phyloP scores from a whole-genome alignment of 495 filamentous ascomycete species.

The Polyplosphaeria fusca region DNA sequence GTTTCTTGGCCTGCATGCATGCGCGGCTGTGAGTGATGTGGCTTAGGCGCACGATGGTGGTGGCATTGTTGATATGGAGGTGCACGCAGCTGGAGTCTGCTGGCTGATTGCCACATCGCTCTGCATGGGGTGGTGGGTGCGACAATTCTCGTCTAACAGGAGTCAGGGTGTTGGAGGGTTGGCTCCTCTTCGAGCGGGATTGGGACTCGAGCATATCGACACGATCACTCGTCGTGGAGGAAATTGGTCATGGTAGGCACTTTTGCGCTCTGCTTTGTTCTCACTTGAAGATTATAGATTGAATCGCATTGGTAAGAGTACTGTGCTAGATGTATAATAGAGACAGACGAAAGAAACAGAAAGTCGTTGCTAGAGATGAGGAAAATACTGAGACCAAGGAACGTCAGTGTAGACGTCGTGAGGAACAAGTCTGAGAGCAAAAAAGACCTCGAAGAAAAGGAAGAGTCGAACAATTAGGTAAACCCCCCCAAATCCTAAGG shows the following conservation, averaged over 20 bases:
- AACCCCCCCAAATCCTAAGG: background rate
- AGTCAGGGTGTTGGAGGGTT: background rate
- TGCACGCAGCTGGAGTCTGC: background rate
- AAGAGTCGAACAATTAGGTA: constrained; percentile 2
- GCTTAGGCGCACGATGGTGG: too few species aligned
- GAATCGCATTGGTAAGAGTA: background rate
- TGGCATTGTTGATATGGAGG: too few species aligned
- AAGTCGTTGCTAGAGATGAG: background rate
- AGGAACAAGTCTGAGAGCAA: constrained; percentile 2
- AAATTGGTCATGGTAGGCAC: background rate
- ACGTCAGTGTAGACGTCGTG: background rate
- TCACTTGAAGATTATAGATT: background rate
- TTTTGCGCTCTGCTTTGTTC: background rate
- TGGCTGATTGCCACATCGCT: background rate
- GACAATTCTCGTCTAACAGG: background rate
- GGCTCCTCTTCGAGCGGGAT: background rate
- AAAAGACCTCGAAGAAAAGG: constrained; percentile 8
- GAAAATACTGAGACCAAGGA: constrained; percentile 3
- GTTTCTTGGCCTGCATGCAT: too few species aligned
- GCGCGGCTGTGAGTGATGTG: too few species aligned
- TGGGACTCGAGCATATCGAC: too few species aligned
- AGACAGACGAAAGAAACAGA: background rate
- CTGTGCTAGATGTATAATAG: background rate
- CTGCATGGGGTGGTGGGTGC: background rate
- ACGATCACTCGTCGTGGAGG: background rate